A percentile compares a stretch with the other conserved stretches of the same genome.
Evolutionary conservation across 352 stramenopile genomes (phyloP).

Genomic region (Phytophthora boehmeriae): DNA sequence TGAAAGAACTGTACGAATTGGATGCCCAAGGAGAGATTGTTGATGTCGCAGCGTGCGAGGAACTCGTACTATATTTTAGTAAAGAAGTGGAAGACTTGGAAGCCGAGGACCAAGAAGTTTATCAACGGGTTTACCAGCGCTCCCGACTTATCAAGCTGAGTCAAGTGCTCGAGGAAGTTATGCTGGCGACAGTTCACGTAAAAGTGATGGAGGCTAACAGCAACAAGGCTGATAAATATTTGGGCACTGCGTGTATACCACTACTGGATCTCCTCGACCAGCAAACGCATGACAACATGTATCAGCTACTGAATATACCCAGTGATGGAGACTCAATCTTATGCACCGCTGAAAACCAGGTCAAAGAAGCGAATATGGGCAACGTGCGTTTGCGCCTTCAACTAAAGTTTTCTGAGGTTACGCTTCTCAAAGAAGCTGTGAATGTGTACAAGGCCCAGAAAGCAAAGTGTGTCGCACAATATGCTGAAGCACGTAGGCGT

Average conservation of each 20-base stretch:
- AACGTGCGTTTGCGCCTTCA: slow-evolving; percentile 54
- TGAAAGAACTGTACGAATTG: slow-evolving; percentile 57
- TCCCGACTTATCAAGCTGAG: slow-evolving; percentile 60
- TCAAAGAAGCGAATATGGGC: slow-evolving; percentile 20
- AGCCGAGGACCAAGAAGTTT: slow-evolving; percentile 55
- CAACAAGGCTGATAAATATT: slow-evolving; percentile 46
- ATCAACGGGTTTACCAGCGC: slow-evolving; percentile 54
- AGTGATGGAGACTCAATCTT: background rate
- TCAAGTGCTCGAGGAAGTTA: slow-evolving; percentile 67
- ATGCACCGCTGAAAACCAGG: background rate
- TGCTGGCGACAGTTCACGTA: slow-evolving; percentile 58
- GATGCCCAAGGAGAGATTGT: slow-evolving; percentile 47
- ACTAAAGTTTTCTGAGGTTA: slow-evolving; percentile 62
- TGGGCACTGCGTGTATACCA: slow-evolving; percentile 66
- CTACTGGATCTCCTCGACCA: slow-evolving; percentile 75
- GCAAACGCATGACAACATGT: slow-evolving; percentile 58
- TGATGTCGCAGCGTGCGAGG: slow-evolving; percentile 43
- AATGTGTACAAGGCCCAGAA: slow-evolving; percentile 69
- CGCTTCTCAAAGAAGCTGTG: slow-evolving; percentile 70
- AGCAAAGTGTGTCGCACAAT: slow-evolving; percentile 59
- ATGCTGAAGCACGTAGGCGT: slow-evolving; percentile 53
- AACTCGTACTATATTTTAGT: slow-evolving; percentile 63
- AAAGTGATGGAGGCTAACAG: slow-evolving; percentile 66
- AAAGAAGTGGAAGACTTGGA: slow-evolving; percentile 73
- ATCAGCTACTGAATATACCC: slow-evolving; percentile 51